Evolutionary conservation across 2,329 filamentous ascomycete genomes (phyloP), one percentile per base, ranked within the genome.

Genomic region (Westerdykella ornata): DNA sequence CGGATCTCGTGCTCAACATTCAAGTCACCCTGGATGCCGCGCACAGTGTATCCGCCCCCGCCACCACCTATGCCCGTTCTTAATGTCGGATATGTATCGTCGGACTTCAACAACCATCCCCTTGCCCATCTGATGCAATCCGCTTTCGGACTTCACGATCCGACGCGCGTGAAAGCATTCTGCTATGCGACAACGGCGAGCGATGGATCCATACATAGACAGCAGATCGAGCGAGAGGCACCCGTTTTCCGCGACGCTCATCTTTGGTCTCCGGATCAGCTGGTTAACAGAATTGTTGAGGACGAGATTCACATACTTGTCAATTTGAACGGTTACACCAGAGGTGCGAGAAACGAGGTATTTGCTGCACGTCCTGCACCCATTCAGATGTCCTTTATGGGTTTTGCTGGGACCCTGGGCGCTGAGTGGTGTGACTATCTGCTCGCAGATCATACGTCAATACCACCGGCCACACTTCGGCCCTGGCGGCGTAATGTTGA

Each of bases 371-470:
- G 94, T 18, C 88, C 92, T 13, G 88, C 89, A 2, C 92, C 92
- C 0, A 88, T 98, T 33, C 92, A 98, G 52, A 98, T 98, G 92
- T 95, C 92, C 0, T 98, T 98, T 59, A 98, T 98, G 92, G 92
- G 92, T 0, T 98, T 98, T 62, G 92, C 92, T 0, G 92, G 92
- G 8, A 96, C 90, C 0, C 72, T 98, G 1, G 92, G 92, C 5
- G 92, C 92, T 2, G 92, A 98, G 62, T 98, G 92, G 92, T 98
- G 92, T 54, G 92, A 98, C 63, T 98, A 98, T 59, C 81, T 98
- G 13, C 77, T 97, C 18, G 89, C 92, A 3, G 92, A 98, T 58
- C 75, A 84, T 38, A 90, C 84, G 1, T 88, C 92, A 0, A 83
- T 98, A 39, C 92, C 92, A 1, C 76, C 75, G 0, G 78, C 81